Percentiles rank a stretch among this genome's conserved stretches.
Evolutionary conservation across 805 yeast genomes (phyloP).

Genomic region (Cyberlindnera mycetangii): DNA sequence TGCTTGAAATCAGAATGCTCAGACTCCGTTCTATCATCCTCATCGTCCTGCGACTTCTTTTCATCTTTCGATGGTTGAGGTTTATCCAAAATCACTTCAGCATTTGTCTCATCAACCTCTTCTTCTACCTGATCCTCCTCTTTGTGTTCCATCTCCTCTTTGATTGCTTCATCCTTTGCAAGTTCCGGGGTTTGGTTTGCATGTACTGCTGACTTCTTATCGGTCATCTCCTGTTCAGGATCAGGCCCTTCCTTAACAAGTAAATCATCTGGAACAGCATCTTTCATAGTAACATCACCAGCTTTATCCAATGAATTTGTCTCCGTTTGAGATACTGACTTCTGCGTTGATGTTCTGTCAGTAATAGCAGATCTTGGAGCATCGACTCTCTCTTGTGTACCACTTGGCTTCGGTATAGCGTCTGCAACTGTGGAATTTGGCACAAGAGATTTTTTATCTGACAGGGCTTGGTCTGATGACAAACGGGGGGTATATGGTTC

Average conservation of each 20-base stretch:
- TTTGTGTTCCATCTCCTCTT: background rate
- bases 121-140: too few species aligned
- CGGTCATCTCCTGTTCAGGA: background rate
- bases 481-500: too few species aligned
- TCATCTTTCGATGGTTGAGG: background rate
- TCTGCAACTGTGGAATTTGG: background rate
- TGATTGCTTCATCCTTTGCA: background rate
- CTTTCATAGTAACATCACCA: background rate
- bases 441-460: too few species aligned
- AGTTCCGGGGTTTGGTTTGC: background rate
- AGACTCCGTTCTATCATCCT: conserved; percentile 7
- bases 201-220: background rate
- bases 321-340: background rate
- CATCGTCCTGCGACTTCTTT: background rate
- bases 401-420: background rate
- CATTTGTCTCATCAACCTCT: background rate
- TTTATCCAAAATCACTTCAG: conserved; percentile 6
- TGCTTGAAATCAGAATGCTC: conserved; percentile 8
- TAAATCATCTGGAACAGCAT: background rate
- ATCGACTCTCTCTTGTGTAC: background rate
- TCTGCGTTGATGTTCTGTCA: background rate
- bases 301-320: background rate
- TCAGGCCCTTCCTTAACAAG: background rate
- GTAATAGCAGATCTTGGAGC: background rate
- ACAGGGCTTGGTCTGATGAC: too few species aligned